Evolutionary conservation across 2,329 filamentous ascomycete species (phyloP).

Genomic region (Pseudocercospora fijiensis): DNA sequence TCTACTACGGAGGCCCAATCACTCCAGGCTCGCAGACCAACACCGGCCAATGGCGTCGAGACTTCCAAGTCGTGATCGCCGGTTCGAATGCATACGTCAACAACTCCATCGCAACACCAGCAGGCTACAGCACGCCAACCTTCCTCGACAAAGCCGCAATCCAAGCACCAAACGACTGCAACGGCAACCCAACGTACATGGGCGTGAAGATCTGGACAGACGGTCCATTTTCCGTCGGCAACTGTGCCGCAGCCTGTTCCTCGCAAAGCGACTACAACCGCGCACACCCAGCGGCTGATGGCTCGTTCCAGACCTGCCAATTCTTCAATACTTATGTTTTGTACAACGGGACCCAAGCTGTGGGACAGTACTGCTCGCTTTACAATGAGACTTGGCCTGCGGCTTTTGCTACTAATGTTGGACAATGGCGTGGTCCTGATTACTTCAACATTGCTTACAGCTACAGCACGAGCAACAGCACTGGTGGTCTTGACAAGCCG

Average conservation of each 20-base stretch:
- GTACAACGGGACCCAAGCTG: conserved; percentile 28
- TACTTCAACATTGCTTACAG: conserved; percentile 16
- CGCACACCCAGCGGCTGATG: conserved; percentile 25
- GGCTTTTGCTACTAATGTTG: conserved; percentile 31
- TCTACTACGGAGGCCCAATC: conserved; percentile 40
- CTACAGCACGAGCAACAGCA: conserved; percentile 21
- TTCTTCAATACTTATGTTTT: conserved; percentile 40
- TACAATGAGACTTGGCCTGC: conserved; percentile 29
- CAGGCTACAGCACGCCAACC: conserved; percentile 25
- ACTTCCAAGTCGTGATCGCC: conserved; percentile 32
- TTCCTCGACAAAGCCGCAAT: conserved; percentile 34
- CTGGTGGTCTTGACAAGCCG: conserved; percentile 11
- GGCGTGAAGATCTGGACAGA: conserved; percentile 27
- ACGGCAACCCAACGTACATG: conserved; percentile 31
- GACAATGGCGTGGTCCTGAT: conserved; percentile 20
- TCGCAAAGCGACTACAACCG: conserved; percentile 29
- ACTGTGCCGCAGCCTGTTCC: conserved; percentile 31
- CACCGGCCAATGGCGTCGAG: conserved; percentile 26
- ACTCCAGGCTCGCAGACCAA: conserved; percentile 31
- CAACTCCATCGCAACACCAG: conserved; percentile 31
- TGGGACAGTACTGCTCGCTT: conserved; percentile 35
- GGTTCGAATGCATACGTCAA: conserved; percentile 33
- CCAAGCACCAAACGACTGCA: conserved; percentile 36
- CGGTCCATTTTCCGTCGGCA: conserved; percentile 26
- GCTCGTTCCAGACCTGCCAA: conserved; percentile 32